These are phyloP conservation scores for Oryza nivara DNA, from an alignment of 176 grass and related monocot species.

Conservation along the genomic window DNA sequence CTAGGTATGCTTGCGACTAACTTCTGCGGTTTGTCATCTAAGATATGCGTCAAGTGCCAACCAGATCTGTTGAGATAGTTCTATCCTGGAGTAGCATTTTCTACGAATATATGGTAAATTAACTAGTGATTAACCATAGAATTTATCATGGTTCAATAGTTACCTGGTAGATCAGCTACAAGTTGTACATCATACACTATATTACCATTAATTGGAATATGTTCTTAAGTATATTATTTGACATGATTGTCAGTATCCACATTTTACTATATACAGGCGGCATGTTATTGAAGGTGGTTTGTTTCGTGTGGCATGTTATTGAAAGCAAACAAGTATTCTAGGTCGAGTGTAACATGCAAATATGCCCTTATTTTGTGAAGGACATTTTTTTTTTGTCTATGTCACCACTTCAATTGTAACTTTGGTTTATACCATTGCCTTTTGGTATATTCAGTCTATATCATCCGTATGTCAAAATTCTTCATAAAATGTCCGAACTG, in stretches of 20 bases:
- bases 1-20: background rate
- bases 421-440: too few relatives aligned
- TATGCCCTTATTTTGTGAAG: too few relatives aligned
- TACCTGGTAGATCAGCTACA: background rate
- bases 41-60: background rate
- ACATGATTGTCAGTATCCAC: background rate
- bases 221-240: background rate
- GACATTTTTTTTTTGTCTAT: too few relatives aligned
- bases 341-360: too few relatives aligned
- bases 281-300: background rate
- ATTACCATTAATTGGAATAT: background rate
- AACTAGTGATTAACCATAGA: background rate
- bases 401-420: too few relatives aligned
- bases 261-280: background rate
- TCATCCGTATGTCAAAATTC: too few relatives aligned
- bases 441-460: too few relatives aligned
- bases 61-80: background rate
- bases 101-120: background rate
- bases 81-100: background rate
- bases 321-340: background rate
- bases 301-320: background rate
- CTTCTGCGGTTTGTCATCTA: background rate
- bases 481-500: too few relatives aligned
- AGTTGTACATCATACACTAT: background rate
- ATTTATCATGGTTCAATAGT: background rate